Percentiles rank a stretch among this genome's conserved stretches.
Conservation (phyloP, 345 rosid species). For the Gossypium sturtianum region DNA sequence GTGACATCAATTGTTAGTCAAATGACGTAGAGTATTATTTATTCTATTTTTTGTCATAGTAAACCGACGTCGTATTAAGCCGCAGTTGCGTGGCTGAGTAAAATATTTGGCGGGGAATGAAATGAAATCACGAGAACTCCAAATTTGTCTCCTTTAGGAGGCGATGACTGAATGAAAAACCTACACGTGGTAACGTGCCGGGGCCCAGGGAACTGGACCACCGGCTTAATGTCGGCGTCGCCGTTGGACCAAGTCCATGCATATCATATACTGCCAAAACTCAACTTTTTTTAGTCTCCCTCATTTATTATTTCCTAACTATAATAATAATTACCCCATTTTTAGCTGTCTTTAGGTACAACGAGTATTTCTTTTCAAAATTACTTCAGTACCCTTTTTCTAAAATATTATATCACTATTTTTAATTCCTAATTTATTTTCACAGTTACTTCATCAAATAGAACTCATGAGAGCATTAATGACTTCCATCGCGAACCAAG, state of each 20-base stretch:
- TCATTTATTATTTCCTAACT: background rate
- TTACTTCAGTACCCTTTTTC: background rate
- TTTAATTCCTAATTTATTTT: too few relatives aligned
- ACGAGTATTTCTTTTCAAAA: background rate
- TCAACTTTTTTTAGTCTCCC: constrained; percentile 31
- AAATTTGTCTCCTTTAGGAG: background rate
- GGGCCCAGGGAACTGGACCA: constrained; percentile 34
- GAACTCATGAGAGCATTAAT: too few relatives aligned
- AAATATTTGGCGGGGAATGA: background rate
- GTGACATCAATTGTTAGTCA: background rate
- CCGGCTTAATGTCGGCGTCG: constrained; percentile 39
- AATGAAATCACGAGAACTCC: constrained; percentile 17
- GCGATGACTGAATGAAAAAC: background rate
- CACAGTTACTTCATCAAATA: too few relatives aligned
- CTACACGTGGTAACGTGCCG: constrained; percentile 29
- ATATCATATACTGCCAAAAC: constrained; percentile 36
- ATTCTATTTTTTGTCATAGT: too few relatives aligned
- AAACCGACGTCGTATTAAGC: constrained; percentile 7
- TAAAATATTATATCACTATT: too few relatives aligned
- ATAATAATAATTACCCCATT: background rate
- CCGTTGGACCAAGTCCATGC: constrained; percentile 22
- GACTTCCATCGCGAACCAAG: too few relatives aligned
- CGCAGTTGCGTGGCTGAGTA: background rate
- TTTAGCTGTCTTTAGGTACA: background rate
- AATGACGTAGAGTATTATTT: background rate